Evolutionary conservation across 1,139 yeast species (phyloP).

Genomic region (Saccharomycopsis hybrid): DNA sequence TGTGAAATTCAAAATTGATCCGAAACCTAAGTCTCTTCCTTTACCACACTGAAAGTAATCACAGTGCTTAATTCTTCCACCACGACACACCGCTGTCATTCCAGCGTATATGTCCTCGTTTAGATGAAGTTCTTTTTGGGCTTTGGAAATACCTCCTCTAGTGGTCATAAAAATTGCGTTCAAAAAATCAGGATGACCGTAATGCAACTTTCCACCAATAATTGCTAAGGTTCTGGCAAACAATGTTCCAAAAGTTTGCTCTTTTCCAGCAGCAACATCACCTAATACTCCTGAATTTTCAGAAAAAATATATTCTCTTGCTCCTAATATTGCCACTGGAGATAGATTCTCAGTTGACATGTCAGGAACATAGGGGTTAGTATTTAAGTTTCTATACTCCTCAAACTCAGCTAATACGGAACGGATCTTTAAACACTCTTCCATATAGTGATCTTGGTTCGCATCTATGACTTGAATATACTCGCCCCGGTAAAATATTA

Average conservation of each 20-base stretch:
- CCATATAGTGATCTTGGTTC: constrained; percentile 68
- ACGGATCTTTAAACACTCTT: constrained; percentile 70
- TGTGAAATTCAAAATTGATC: constrained; percentile 67
- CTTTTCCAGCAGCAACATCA: constrained; percentile 75
- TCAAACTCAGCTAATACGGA: constrained; percentile 61
- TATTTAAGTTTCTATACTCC: constrained; percentile 50
- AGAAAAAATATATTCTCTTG: constrained; percentile 69
- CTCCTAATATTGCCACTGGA: constrained; percentile 74
- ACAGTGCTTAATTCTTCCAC: constrained; percentile 71
- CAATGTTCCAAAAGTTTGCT: constrained; percentile 69
- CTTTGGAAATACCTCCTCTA: constrained; percentile 73
- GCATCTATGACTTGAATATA: constrained; percentile 71
- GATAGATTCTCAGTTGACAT: neutral
- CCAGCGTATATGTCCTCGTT: constrained; percentile 76
- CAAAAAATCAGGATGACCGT: constrained; percentile 73
- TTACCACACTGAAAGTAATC: constrained; percentile 77
- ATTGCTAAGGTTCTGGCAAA: constrained; percentile 69
- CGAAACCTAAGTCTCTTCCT: constrained; percentile 76
- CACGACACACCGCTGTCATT: constrained; percentile 65
- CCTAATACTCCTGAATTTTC: constrained; percentile 70
- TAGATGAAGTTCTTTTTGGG: constrained; percentile 67
- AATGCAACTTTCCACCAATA: constrained; percentile 68
- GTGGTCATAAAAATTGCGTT: constrained; percentile 63
- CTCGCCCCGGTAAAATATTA: constrained; percentile 70
- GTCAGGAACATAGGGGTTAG: constrained; percentile 47